These are phyloP conservation scores for Metahyphopichia silvanorum DNA, from an alignment of 805 yeast genomes.

Conservation along the genomic window DNA sequence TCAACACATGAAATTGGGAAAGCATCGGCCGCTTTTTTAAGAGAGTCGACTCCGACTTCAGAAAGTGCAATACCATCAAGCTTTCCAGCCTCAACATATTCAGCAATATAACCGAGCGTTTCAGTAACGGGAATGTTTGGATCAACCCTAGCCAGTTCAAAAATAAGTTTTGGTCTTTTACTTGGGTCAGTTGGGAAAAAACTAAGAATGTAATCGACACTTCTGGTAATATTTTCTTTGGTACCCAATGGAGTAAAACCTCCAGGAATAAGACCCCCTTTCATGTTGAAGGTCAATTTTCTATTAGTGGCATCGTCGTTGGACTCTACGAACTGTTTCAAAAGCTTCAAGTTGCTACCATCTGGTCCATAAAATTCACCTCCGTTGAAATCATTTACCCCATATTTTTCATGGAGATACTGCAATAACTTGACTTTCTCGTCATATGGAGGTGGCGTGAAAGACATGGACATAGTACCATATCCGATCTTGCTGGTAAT, in stretches of 20 bases:
- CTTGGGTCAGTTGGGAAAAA: conserved; percentile 24
- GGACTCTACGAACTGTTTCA: conserved; percentile 51
- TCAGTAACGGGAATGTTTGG: conserved; percentile 53
- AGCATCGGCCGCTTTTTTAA: conserved; percentile 54
- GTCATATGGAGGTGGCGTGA: conserved; percentile 59
- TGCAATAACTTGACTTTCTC: conserved; percentile 51
- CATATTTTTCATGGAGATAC: conserved; percentile 36
- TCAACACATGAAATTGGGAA: conserved; percentile 68
- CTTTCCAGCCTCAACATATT: conserved; percentile 58
- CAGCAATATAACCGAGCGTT: conserved; percentile 53
- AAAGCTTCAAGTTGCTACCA: conserved; percentile 50
- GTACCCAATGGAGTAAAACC: conserved; percentile 48
- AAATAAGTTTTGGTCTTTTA: conserved; percentile 43
- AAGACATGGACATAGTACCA: conserved; percentile 82
- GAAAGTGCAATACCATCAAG: conserved; percentile 72
- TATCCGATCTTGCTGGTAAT: conserved; percentile 47
- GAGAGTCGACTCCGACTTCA: conserved; percentile 64
- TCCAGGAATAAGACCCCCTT: conserved; percentile 53
- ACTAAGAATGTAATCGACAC: conserved; percentile 43
- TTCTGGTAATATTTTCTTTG: conserved; percentile 41
- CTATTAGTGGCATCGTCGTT: conserved; percentile 52
- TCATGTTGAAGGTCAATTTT: conserved; percentile 59
- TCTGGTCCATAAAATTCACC: conserved; percentile 76
- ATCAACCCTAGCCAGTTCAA: conserved; percentile 74
- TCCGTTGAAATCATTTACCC: conserved; percentile 58